These are phyloP conservation scores for Cyberlindnera euphorbiiphila DNA, from an alignment of 805 yeast species.

Conservation along the genomic window DNA sequence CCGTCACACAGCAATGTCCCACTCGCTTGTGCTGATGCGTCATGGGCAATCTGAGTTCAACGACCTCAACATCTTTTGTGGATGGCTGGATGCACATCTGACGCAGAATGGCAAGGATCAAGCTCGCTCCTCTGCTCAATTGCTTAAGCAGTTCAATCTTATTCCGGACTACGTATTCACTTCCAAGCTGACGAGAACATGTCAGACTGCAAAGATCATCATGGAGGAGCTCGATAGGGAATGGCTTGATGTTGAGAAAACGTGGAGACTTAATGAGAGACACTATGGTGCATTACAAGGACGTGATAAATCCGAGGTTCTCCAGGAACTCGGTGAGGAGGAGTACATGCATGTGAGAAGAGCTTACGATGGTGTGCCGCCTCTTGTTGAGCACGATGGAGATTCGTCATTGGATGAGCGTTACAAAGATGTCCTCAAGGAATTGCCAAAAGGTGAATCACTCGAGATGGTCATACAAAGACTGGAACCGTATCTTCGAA, in stretches of 20 bases:
- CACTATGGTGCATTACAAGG: constrained; percentile 86
- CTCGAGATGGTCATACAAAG: constrained; percentile 67
- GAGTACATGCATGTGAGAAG: constrained; percentile 78
- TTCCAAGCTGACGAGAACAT: constrained; percentile 68
- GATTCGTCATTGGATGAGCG: constrained; percentile 30
- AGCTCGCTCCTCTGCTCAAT: constrained; percentile 60
- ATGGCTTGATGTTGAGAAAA: constrained; percentile 53
- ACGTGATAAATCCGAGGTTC: constrained; percentile 61
- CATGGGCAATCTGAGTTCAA: constrained; percentile 86
- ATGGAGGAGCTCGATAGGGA: constrained; percentile 49
- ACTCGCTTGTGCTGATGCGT: constrained; percentile 56
- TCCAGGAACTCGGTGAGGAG: constrained; percentile 64
- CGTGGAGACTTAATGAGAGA: constrained; percentile 81
- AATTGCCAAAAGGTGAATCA: constrained; percentile 70
- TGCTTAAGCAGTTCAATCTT: constrained; percentile 46
- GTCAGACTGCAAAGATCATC: constrained; percentile 69
- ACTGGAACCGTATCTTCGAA: constrained; percentile 54
- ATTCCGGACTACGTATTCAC: constrained; percentile 63
- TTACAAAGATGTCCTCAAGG: constrained; percentile 34
- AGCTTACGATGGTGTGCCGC: constrained; percentile 73
- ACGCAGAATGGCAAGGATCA: constrained; percentile 65
- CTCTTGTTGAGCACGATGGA: constrained; percentile 41
- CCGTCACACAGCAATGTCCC: constrained; percentile 10
- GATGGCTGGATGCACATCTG: constrained; percentile 77
- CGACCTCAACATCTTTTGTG: constrained; percentile 72